phyloP scores from a whole-genome alignment of 164 flowering plant species.

The Chimonanthus salicifolius region DNA sequence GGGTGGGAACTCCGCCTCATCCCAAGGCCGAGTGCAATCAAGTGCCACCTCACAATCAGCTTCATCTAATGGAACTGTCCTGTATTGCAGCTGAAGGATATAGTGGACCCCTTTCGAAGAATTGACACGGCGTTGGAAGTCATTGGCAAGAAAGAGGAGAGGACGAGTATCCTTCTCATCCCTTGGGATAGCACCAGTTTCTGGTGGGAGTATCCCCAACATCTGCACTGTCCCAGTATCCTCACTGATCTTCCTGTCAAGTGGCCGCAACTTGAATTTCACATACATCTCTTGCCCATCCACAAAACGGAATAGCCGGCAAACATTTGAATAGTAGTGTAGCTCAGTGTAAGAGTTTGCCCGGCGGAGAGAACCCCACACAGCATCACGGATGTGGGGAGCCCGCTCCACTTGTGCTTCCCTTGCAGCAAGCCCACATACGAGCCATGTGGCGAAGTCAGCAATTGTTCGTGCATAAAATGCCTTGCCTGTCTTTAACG shows the following conservation, averaged over 20 bases:
- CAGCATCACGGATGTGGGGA: constrained; percentile 70
- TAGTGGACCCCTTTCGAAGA: constrained; percentile 49
- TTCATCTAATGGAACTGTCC: constrained; percentile 46
- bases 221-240: constrained; percentile 68
- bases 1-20: constrained; percentile 46
- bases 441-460: constrained; percentile 74
- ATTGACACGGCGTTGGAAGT: constrained; percentile 46
- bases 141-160: constrained; percentile 62
- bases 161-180: constrained; percentile 49
- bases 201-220: constrained; percentile 65
- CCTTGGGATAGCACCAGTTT: constrained; percentile 78
- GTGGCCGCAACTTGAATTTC: constrained; percentile 60
- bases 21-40: constrained; percentile 82
- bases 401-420: constrained; percentile 56
- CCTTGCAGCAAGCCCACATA: constrained; percentile 67
- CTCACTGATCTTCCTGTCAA: constrained; percentile 43
- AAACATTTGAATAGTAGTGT: constrained; percentile 66
- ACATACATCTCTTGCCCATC: constrained; percentile 65
- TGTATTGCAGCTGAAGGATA: constrained; percentile 55
- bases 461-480: constrained; percentile 66
- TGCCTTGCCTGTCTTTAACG: constrained; percentile 73
- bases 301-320: constrained; percentile 47
- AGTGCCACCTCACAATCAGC: constrained; percentile 34
- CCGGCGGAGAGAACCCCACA: constrained; percentile 59
- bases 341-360: constrained; percentile 49